Percentiles rank a stretch among this genome's conserved stretches.
Conservation (phyloP, 352 stramenopile genomes). For the Albugo laibachii region DNA sequence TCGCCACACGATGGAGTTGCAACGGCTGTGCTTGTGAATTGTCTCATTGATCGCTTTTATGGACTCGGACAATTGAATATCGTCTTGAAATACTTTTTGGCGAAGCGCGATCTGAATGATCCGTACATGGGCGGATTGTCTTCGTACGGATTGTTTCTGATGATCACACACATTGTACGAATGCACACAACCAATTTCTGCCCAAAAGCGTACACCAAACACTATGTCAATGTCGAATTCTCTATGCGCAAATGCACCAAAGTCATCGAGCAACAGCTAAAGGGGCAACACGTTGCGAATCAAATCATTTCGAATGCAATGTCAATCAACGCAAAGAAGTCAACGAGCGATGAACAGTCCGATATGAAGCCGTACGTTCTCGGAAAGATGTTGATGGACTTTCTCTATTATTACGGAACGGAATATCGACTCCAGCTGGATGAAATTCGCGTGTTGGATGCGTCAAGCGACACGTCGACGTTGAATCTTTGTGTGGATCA, state of each 20-base stretch:
- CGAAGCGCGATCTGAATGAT: slow-evolving; percentile 73
- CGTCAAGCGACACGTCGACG: not conserved
- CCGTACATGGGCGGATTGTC: slow-evolving; percentile 80
- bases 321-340: not conserved
- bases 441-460: slow-evolving; percentile 21
- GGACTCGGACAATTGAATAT: slow-evolving; percentile 65
- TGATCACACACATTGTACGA: slow-evolving; percentile 47
- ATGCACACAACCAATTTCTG: slow-evolving; percentile 15
- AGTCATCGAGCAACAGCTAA: slow-evolving; percentile 18
- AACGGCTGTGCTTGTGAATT: slow-evolving; percentile 45
- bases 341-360: not conserved
- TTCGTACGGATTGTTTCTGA: slow-evolving; percentile 71
- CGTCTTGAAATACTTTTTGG: slow-evolving; percentile 81
- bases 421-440: slow-evolving; percentile 62
- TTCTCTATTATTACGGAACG: slow-evolving; percentile 70
- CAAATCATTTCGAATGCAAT: not conserved
- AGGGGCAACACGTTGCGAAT: not conserved
- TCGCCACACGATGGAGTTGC: slow-evolving; percentile 49
- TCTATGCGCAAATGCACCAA: not conserved
- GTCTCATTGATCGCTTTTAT: slow-evolving; percentile 43
- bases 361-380: slow-evolving; percentile 5
- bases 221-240: not conserved
- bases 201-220: slow-evolving; percentile 10
- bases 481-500: not conserved
- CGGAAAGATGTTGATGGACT: slow-evolving; percentile 66